Evolutionary conservation across 2,329 filamentous ascomycete species (phyloP).

Genomic region (Cladosporium phlei): DNA sequence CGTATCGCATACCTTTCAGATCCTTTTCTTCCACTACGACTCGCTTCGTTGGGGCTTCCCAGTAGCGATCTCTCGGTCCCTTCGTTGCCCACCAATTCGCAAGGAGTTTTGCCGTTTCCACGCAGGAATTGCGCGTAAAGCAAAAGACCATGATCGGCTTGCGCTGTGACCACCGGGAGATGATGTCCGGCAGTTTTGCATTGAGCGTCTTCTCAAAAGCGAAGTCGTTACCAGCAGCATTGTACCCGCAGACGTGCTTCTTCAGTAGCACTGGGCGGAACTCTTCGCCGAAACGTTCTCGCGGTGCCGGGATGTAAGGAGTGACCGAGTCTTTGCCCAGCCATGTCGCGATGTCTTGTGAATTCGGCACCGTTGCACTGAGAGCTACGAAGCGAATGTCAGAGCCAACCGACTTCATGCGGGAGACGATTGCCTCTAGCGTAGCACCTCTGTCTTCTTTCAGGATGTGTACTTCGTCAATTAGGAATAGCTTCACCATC

Average conservation of each 20-base stretch:
- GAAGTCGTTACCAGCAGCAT: conserved; percentile 63
- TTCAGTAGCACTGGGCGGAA: conserved; percentile 73
- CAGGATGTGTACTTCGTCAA: conserved; percentile 83
- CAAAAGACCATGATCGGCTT: conserved; percentile 85
- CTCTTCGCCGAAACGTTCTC: conserved; percentile 71
- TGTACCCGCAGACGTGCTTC: conserved; percentile 72
- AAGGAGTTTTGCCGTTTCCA: conserved; percentile 62
- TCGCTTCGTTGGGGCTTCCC: conserved; percentile 54
- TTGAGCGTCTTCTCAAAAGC: conserved; percentile 68
- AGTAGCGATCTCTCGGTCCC: conserved; percentile 51
- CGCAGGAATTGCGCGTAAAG: conserved; percentile 67
- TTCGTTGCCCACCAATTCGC: conserved; percentile 60
- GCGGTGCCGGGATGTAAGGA: conserved; percentile 58
- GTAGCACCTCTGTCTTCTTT: conserved; percentile 75
- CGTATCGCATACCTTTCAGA: conserved; percentile 47
- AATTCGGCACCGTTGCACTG: conserved; percentile 80
- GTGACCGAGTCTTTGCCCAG: conserved; percentile 61
- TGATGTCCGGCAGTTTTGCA: conserved; percentile 59
- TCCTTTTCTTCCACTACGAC: conserved; percentile 55
- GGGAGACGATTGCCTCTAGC: conserved; percentile 76
- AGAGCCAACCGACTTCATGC: conserved; percentile 76
- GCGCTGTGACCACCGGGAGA: conserved; percentile 60
- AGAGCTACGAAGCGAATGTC: conserved; percentile 75
- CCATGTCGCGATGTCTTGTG: conserved; percentile 74
- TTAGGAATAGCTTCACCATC: conserved; percentile 72